These are phyloP conservation scores for Escovopsis sp. DNA, from an alignment of 2,329 filamentous ascomycete species.

Conservation along the genomic window DNA sequence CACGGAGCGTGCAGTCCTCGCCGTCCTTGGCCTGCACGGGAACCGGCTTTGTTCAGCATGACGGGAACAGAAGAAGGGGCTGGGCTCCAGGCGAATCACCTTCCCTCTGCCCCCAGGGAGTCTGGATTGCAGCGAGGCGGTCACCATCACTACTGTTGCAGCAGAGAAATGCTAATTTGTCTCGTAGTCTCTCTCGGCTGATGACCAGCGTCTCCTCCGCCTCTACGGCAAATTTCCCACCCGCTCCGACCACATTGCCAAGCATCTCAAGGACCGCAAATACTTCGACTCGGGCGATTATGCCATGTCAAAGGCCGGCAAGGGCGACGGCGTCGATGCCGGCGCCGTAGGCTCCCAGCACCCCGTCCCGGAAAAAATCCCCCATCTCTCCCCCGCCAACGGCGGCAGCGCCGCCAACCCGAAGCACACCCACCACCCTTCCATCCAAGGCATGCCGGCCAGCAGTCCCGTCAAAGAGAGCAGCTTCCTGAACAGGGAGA, in stretches of 20 bases:
- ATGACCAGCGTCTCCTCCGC: slow-evolving; percentile 92
- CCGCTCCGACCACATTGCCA: slow-evolving; percentile 91
- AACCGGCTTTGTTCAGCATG: too few relatives aligned
- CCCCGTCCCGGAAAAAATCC: slow-evolving; percentile 88
- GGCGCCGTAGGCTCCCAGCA: slow-evolving; percentile 91
- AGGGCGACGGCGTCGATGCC: slow-evolving; percentile 84
- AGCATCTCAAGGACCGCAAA: slow-evolving; percentile 98
- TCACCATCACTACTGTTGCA: too few relatives aligned
- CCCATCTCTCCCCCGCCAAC: slow-evolving; percentile 58
- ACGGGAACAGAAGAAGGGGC: too few relatives aligned
- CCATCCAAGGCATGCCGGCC: slow-evolving; percentile 36
- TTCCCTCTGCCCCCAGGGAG: too few relatives aligned
- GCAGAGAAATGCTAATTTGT: neutral
- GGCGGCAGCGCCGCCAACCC: slow-evolving; percentile 14
- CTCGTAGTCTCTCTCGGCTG: slow-evolving; percentile 71
- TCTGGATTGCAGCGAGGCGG: too few relatives aligned
- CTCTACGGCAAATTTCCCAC: slow-evolving; percentile 96
- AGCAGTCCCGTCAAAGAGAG: slow-evolving; percentile 83
- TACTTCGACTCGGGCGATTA: slow-evolving; percentile 97
- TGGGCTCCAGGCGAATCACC: too few relatives aligned
- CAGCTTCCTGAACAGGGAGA: slow-evolving; percentile 73
- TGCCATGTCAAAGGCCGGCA: slow-evolving; percentile 91
- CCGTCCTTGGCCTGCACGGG: too few relatives aligned
- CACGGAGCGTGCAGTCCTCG: too few relatives aligned
- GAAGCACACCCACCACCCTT: slow-evolving; percentile 27